Evolutionary conservation across 257 asterid genomes (phyloP).

Genomic region (Nicotiana sylvestris): DNA sequence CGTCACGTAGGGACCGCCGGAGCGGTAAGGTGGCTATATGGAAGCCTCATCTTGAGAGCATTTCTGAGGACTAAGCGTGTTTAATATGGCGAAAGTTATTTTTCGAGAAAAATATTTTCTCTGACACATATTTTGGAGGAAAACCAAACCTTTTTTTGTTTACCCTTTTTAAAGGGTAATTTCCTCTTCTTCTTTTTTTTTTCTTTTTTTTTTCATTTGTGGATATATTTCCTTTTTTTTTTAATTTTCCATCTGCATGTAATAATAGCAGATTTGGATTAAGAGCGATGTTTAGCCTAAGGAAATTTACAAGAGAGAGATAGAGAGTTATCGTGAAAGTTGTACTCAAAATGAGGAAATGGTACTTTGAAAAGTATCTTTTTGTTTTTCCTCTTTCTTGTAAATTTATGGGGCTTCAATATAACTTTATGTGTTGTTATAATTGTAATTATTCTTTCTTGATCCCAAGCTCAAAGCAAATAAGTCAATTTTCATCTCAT

Average conservation of each 20-base stretch:
- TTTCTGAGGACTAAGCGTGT: slow-evolving; percentile 36
- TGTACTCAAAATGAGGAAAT: neutral
- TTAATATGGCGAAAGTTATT: neutral
- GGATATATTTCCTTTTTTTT: neutral
- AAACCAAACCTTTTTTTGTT: neutral
- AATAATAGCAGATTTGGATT: slow-evolving; percentile 35
- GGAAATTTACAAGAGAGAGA: slow-evolving; percentile 10
- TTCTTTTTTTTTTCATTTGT: neutral
- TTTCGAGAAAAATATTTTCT: neutral
- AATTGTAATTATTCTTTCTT: neutral
- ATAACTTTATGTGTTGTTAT: neutral
- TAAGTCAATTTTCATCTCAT: neutral
- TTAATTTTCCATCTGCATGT: slow-evolving; percentile 34
- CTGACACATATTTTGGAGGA: neutral
- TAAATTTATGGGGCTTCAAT: slow-evolving; percentile 18
- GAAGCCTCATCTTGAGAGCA: slow-evolving; percentile 67
- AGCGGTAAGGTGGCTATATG: slow-evolving; percentile 44
- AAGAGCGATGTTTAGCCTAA: slow-evolving; percentile 13
- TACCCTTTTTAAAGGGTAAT: slow-evolving; percentile 13
- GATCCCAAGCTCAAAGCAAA: neutral
- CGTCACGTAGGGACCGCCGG: slow-evolving; percentile 35
- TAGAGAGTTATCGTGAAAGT: neutral
- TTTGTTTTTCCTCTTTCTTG: slow-evolving; percentile 19
- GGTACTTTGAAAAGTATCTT: neutral
- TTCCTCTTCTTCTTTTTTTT: slow-evolving; percentile 42